Percentiles rank a stretch among this genome's conserved stretches.
These are phyloP conservation scores for Globisporangium mamillatum DNA, from an alignment of 352 stramenopile genomes.

Conservation along the genomic window DNA sequence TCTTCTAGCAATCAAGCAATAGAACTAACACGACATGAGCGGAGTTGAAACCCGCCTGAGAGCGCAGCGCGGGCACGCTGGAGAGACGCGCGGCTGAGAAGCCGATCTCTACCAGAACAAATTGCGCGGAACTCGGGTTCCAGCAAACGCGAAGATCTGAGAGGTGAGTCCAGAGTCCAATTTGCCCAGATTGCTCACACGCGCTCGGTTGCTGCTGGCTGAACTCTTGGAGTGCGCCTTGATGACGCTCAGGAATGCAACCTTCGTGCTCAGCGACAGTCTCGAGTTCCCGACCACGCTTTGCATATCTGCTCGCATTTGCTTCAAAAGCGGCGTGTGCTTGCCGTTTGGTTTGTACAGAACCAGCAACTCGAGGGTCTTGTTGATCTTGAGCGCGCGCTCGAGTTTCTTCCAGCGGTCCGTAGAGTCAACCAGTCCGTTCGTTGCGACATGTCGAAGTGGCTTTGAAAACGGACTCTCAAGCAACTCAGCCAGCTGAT, in stretches of 20 bases:
- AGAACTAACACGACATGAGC: slow-evolving; percentile 20
- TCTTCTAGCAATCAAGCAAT: background rate
- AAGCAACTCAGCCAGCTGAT: background rate
- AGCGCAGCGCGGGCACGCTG: slow-evolving; percentile 53
- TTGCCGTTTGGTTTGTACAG: background rate
- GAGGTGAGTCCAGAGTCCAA: background rate
- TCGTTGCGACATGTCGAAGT: background rate
- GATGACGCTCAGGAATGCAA: background rate
- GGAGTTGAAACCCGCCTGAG: slow-evolving; percentile 70
- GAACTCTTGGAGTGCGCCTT: background rate
- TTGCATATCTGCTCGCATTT: background rate
- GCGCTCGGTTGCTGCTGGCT: no score
- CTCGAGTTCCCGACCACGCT: background rate
- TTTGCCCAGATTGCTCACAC: background rate
- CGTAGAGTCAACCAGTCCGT: background rate
- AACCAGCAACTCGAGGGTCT: background rate
- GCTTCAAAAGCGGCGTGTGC: background rate
- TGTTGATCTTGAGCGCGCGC: background rate
- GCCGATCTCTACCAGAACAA: slow-evolving; percentile 28
- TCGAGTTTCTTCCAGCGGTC: background rate
- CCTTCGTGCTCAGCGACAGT: background rate
- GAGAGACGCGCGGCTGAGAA: slow-evolving; percentile 44
- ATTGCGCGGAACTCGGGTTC: background rate
- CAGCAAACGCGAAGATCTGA: background rate
- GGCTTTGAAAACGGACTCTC: background rate